Evolutionary conservation across 441 rosid genomes (phyloP).

Genomic region (Kokia cookei): DNA sequence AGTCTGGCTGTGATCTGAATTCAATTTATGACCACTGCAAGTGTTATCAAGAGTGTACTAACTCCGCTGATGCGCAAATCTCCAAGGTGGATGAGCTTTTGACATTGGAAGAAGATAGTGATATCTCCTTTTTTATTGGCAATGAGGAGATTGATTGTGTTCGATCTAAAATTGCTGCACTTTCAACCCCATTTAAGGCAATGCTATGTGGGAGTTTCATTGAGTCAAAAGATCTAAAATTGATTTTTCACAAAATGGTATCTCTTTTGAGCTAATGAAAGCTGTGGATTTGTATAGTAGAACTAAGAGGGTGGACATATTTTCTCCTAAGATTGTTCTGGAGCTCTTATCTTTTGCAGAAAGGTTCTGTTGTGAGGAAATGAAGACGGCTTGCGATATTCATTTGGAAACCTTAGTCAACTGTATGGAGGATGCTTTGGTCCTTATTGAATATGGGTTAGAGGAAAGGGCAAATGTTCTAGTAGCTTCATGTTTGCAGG

Average conservation of each 20-base stretch:
- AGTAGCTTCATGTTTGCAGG: slow-evolving; percentile 58
- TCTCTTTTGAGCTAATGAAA: slow-evolving; percentile 44
- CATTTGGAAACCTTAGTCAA: slow-evolving; percentile 45
- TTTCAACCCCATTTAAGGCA: slow-evolving; percentile 51
- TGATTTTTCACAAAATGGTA: slow-evolving; percentile 41
- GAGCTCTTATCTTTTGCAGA: slow-evolving; percentile 56
- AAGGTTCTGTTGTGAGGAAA: slow-evolving; percentile 62
- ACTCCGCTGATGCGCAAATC: slow-evolving; percentile 1
- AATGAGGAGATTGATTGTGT: slow-evolving; percentile 42
- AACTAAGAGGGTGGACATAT: slow-evolving; percentile 33
- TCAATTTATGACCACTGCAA: slow-evolving; percentile 38
- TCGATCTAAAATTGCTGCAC: slow-evolving; percentile 48
- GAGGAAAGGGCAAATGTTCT: slow-evolving; percentile 50
- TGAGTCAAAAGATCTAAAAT: slow-evolving; percentile 44
- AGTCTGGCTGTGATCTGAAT: slow-evolving; percentile 35
- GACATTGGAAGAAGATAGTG: slow-evolving; percentile 35
- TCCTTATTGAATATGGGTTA: slow-evolving; percentile 50
- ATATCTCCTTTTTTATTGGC: slow-evolving; percentile 40
- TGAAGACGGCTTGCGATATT: slow-evolving; percentile 52
- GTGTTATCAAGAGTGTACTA: slow-evolving; percentile 21
- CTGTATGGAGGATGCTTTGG: slow-evolving; percentile 40
- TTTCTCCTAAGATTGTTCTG: slow-evolving; percentile 40
- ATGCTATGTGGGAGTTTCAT: slow-evolving; percentile 57
- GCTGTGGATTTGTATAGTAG: slow-evolving; percentile 50
- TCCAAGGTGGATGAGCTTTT: slow-evolving; percentile 16